A percentile compares a stretch with the other conserved stretches of the same genome.
Evolutionary conservation across 2,329 filamentous ascomycete species (phyloP).

Genomic region (Aspergillus sp.): DNA sequence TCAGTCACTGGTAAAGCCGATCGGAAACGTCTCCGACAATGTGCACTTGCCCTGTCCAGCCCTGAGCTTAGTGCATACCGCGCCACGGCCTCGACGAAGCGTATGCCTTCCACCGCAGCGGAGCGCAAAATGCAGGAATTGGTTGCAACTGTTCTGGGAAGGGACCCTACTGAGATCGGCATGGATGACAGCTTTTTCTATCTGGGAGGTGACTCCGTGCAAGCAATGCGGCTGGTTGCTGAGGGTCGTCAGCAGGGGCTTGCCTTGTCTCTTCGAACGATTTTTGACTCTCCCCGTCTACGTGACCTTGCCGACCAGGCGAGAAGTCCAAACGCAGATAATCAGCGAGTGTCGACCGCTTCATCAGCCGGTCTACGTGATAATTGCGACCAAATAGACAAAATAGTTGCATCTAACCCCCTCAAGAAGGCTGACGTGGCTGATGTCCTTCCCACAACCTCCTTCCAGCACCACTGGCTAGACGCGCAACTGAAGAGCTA

Average conservation of each 20-base stretch:
- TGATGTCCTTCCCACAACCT: background rate
- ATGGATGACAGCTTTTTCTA: slow-evolving; percentile 44
- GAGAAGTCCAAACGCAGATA: background rate
- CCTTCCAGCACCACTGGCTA: background rate
- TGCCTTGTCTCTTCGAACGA: slow-evolving; percentile 23
- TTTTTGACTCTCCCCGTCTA: background rate
- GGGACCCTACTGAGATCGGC: slow-evolving; percentile 33
- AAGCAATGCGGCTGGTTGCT: background rate
- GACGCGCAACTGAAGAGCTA: background rate
- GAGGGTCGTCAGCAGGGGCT: background rate
- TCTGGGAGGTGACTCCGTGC: slow-evolving; percentile 34
- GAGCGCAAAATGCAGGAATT: slow-evolving; percentile 18
- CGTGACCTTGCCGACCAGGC: background rate
- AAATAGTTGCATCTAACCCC: background rate
- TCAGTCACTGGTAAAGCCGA: slow-evolving; percentile 41
- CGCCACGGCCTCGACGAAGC: background rate
- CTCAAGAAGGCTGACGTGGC: slow-evolving; percentile 22
- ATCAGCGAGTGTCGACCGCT: background rate
- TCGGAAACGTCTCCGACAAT: slow-evolving; percentile 27
- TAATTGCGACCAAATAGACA: background rate
- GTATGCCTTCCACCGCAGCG: background rate
- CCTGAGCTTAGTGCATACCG: background rate
- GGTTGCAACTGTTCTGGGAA: slow-evolving; percentile 35
- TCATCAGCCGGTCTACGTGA: background rate
- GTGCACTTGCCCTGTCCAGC: slow-evolving; percentile 11